Base-by-base conservation (phyloP, 75 land plant genomes). In the Cunninghamia lanceolata region DNA sequence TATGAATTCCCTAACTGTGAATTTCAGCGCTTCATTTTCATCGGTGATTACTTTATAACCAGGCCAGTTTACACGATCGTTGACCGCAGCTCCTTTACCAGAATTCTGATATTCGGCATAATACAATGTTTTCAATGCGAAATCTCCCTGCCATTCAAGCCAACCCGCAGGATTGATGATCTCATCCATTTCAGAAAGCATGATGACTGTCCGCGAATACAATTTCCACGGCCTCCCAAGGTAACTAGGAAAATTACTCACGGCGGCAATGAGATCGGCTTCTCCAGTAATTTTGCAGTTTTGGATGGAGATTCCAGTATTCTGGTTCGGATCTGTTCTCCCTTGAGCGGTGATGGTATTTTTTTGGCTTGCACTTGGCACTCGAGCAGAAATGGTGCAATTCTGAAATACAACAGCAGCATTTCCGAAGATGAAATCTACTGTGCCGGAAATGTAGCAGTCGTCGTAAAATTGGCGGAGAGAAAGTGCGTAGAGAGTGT, bases 151-250 rank as follows among this genome's bases (percentile, higher is more conserved):
- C 94, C 93, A 94, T 7, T 88, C 86, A 21, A 91, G 40, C 94
- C 94, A 94, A 2, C 95, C 95, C 0, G 85, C 93, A 4, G 94
- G 91, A 32, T 88, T 82, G 3, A 94, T 81, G 15, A 89, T 40
- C 36, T 73, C 88, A 30, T 35, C 89, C 28, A 93, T 73, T 2
- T 28, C 0, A 16, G 87, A 83, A 13, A 89, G 86, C 92, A 93
- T 89, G 17, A 90, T 59, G 17, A 93, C 86, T 9, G 89, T 88
- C 17, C 83, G 74, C 7, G 89, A 85, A 38, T 63, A 88, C 9
- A 25, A 25, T 59, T 86, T 85, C 89, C 87, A 88, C 6, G 89
- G 89, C n/a, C 89, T 54, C 11, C 89, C 87, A 10, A 86, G 84
- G 87, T 86, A 86, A 45, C 77, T 52, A 3, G 39, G 39, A 79